These are phyloP conservation scores for Microsporum canis DNA, from an alignment of 2,329 filamentous ascomycete genomes.

Conservation along the genomic window DNA sequence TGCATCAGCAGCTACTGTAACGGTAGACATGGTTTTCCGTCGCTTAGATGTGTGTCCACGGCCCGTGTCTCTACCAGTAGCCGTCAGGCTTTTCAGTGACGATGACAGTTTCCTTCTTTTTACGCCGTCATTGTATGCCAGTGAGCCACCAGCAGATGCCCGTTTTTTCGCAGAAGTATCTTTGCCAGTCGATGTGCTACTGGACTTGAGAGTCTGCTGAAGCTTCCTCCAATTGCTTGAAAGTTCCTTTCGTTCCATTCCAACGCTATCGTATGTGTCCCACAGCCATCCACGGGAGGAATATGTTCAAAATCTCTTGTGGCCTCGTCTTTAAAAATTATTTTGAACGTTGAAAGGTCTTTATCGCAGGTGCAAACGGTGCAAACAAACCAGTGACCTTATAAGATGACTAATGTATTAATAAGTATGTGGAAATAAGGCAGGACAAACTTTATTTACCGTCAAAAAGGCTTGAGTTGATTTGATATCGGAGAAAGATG, in stretches of 20 bases:
- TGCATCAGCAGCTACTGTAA: background rate
- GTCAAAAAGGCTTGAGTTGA: background rate
- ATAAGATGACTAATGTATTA: background rate
- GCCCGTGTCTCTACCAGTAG: background rate
- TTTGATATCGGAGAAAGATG: no score
- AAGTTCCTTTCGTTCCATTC: conserved; percentile 35
- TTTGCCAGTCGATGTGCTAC: conserved; percentile 19
- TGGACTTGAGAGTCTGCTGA: conserved; percentile 32
- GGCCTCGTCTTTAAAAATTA: background rate
- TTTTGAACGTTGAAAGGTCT: background rate
- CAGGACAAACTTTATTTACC: background rate
- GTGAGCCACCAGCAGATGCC: conserved; percentile 9
- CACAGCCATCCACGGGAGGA: background rate
- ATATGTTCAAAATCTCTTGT: background rate
- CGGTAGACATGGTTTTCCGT: conserved; percentile 6
- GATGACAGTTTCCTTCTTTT: conserved; percentile 12
- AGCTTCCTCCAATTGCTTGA: conserved; percentile 43
- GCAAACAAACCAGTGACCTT: background rate
- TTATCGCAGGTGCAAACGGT: background rate
- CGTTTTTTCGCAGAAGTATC: conserved; percentile 17
- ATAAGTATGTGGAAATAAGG: background rate
- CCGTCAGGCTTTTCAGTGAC: background rate
- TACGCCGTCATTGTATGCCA: conserved; percentile 8
- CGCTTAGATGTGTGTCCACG: conserved; percentile 7
- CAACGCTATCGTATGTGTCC: background rate